These are phyloP conservation scores for Lactifluus pinguis DNA, from an alignment of 768 basidiomycete genomes.

Conservation along the genomic window DNA sequence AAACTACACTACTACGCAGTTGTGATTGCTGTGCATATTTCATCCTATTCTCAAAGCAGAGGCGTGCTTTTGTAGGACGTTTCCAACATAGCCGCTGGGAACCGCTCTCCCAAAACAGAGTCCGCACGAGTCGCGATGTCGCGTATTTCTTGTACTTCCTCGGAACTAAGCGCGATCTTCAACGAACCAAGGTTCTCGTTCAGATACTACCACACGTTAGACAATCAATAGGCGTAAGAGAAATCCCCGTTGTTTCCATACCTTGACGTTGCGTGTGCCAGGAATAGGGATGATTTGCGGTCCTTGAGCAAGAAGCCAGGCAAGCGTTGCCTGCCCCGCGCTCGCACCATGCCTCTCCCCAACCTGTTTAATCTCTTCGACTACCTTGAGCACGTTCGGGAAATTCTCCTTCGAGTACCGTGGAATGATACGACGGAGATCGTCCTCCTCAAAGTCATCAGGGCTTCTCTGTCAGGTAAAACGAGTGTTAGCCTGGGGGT, in stretches of 20 bases:
- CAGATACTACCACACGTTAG: conserved; percentile 3
- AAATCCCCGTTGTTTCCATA: neutral
- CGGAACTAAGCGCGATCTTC: conserved; percentile 9
- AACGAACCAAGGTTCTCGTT: conserved; percentile 10
- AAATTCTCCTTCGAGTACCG: conserved; percentile 36
- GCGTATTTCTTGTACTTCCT: conserved; percentile 10
- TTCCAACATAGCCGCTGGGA: neutral
- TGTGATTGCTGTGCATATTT: too few relatives aligned
- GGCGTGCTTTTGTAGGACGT: conserved; percentile 6
- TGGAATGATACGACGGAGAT: conserved; percentile 31
- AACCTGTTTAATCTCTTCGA: conserved; percentile 29
- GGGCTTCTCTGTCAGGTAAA: conserved; percentile 27
- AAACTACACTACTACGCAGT: too few relatives aligned
- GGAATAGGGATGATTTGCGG: conserved; percentile 40
- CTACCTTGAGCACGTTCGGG: conserved; percentile 36
- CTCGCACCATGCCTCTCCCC: conserved; percentile 33
- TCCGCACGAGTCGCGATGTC: conserved; percentile 10
- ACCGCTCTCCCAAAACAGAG: conserved; percentile 8
- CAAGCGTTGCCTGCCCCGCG: conserved; percentile 40
- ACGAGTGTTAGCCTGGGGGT: neutral
- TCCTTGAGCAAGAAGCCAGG: conserved; percentile 42
- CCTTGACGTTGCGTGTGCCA: conserved; percentile 35
- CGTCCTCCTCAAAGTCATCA: conserved; percentile 33
- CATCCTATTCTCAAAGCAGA: neutral
- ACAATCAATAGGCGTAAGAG: neutral